Evolutionary conservation across 331 rosid genomes (phyloP), one percentile per base, ranked within the genome.

Genomic region (Ulmus americana): DNA sequence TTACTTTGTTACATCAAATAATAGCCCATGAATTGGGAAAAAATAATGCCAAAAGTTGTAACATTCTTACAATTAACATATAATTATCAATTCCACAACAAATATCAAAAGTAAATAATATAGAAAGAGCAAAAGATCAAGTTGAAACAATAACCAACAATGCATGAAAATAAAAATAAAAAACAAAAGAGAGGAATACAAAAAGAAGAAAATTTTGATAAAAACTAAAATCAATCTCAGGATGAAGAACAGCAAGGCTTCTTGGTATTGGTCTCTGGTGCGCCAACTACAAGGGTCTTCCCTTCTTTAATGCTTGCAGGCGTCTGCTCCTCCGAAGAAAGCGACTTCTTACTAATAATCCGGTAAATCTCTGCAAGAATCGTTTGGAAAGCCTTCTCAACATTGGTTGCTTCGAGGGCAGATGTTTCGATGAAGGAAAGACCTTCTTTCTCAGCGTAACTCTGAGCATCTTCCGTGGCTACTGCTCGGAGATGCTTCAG

Each of bases 381-480:
- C 0, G 95, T 88, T 61, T 91, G 96, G 82, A 88, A 91, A 11
- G 96, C 84, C 83, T 84, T 88, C 82, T 91, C 96, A 0, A 88
- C 97, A 14, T 91, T 91, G 0, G 86, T 83, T 0, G 95, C 81
- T 67, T 91, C 95, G 1, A 91, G 92, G 48, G 97, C 97, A 60
- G 96, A 91, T 0, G 97, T 91, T 80, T 91, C 97, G 0, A 91
- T 84, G 81, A 91, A 88, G 0, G 97, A 88, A 10, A 91, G 92
- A 14, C 87, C 92, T 69, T 91, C 97, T 61, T 77, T 88, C 74
- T 91, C 95, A 0, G 97, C 90, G 51, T 88, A 91, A 61, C 82
- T 70, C 73, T 86, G 96, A 5, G 95, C 91, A n/a, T 91, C 97
- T 77, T 91, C 97, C 0, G 96, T 86, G 39, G 92, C 95, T 50